Evolutionary conservation across 116 monocot species (phyloP), one percentile per base, ranked within the genome.

Genomic region (Iris pallida): DNA sequence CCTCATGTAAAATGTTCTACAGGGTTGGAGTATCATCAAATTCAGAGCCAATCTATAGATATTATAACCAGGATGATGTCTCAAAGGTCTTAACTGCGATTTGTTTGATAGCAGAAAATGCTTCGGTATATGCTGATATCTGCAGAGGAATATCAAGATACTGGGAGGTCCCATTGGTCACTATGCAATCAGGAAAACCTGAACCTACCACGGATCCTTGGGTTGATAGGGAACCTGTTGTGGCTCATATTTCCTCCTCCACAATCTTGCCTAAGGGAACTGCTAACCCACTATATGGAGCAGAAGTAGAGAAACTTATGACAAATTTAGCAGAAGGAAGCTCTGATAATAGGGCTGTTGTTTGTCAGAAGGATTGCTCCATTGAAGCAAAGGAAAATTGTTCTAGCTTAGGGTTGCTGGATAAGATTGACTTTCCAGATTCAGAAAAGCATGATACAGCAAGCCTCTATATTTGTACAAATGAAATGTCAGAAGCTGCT

Each of bases 11-110:
- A n/a, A 30, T 69, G 66, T 70, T 11, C 12, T 71, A 51, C 85
- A 92, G 88, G 73, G 44, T 81, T 58, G 82, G 75, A 19, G 76
- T 70, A 14, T 75, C 68, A 16, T 54, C 20, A 19, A 69, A 76
- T 75, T 56, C 19, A 59, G 88, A 79, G 41, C 63, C 73, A 54
- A 46, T 74, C 55, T 62, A 60, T 68, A 69, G 83, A 54, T 88
- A 92, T 68, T 92, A 92, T 63, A 83, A 92, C 48, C 57, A 69
- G 17, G 66, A 65, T 59, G 83, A 85, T 75, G 65, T 85, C 42
- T 15, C 51, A 19, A 79, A 82, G 60, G 81, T 92, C 55, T 57
- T 85, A 20, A 66, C 11, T 57, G 61, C 62, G 45, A 49, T 92
- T 19, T 60, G 70, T 30, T 30, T 30, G 13, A 9, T 70, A 45